These are phyloP conservation scores for Pleurotus giganteus DNA, from an alignment of 768 basidiomycete genomes.

Conservation along the genomic window DNA sequence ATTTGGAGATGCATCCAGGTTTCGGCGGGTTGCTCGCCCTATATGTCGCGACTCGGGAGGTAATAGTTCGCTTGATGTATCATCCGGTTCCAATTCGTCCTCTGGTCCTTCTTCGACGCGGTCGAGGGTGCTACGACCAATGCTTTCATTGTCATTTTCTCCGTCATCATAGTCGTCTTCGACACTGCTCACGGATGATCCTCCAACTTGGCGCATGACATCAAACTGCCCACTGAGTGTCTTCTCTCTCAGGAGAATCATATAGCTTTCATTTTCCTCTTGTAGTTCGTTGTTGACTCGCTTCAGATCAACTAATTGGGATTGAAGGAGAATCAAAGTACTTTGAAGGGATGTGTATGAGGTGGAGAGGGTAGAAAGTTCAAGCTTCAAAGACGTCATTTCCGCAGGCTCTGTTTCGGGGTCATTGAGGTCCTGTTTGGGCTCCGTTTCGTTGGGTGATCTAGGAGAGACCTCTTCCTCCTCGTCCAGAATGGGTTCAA, in stretches of 20 bases:
- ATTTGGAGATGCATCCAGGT: constrained; percentile 38
- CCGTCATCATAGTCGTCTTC: constrained; percentile 40
- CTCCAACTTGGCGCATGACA: constrained; percentile 65
- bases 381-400: constrained; percentile 79
- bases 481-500: constrained; percentile 37
- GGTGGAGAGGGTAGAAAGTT: constrained; percentile 83
- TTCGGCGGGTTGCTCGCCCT: constrained; percentile 47
- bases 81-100: constrained; percentile 35
- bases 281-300: constrained; percentile 84
- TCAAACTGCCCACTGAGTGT: constrained; percentile 90
- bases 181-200: constrained; percentile 29
- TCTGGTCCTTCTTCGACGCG: constrained; percentile 60
- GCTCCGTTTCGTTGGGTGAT: constrained; percentile 18
- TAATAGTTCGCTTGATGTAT: constrained; percentile 33
- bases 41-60: constrained; percentile 35
- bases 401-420: constrained; percentile 80
- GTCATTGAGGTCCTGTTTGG: constrained; percentile 53
- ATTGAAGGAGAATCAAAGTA: constrained; percentile 80
- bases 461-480: constrained; percentile 28
- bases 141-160: constrained; percentile 46
- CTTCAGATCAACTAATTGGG: constrained; percentile 84
- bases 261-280: constrained; percentile 97
- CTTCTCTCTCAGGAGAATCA: constrained; percentile 88
- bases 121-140: constrained; percentile 56
- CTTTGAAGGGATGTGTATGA: constrained; percentile 83